phyloP scores from a whole-genome alignment of 805 yeast genomes.

The Metschnikowia koreensis region DNA sequence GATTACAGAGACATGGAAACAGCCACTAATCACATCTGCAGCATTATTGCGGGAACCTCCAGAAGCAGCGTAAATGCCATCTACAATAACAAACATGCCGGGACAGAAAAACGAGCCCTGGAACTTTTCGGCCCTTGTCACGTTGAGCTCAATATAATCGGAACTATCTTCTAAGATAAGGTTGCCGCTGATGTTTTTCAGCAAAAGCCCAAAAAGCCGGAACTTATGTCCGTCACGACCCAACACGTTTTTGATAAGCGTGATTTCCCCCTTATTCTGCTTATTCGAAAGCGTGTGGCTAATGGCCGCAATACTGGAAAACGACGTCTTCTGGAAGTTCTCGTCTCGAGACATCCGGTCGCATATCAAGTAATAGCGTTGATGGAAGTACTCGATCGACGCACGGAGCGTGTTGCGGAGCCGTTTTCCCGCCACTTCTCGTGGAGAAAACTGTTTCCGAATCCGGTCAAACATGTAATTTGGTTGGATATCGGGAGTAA shows the following conservation, averaged over 20 bases:
- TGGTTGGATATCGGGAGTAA: slow-evolving; percentile 66
- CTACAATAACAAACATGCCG: slow-evolving; percentile 78
- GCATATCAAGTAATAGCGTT: slow-evolving; percentile 59
- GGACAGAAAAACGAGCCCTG: slow-evolving; percentile 63
- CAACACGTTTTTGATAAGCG: slow-evolving; percentile 76
- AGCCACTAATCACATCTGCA: slow-evolving; percentile 36
- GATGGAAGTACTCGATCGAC: slow-evolving; percentile 42
- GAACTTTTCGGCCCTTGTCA: slow-evolving; percentile 60
- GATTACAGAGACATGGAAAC: slow-evolving; percentile 70
- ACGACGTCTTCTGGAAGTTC: slow-evolving; percentile 56
- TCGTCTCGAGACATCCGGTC: slow-evolving; percentile 79
- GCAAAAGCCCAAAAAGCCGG: slow-evolving; percentile 72
- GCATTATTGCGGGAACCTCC: slow-evolving; percentile 41
- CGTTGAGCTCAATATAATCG: slow-evolving; percentile 67
- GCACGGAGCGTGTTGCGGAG: slow-evolving; percentile 16
- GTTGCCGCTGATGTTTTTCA: slow-evolving; percentile 60
- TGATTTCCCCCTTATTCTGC: slow-evolving; percentile 38
- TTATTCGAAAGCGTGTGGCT: slow-evolving; percentile 21
- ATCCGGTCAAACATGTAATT: slow-evolving; percentile 57
- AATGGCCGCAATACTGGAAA: slow-evolving; percentile 44
- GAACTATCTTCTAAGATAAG: slow-evolving; percentile 80
- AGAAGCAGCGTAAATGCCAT: slow-evolving; percentile 77
- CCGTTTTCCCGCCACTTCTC: slow-evolving; percentile 14
- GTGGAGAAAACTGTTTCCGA: slow-evolving; percentile 55
- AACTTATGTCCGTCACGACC: slow-evolving; percentile 83